Evolutionary conservation across 345 rosid genomes (phyloP), one percentile per base, ranked within the genome.

Genomic region (Firmiana major): DNA sequence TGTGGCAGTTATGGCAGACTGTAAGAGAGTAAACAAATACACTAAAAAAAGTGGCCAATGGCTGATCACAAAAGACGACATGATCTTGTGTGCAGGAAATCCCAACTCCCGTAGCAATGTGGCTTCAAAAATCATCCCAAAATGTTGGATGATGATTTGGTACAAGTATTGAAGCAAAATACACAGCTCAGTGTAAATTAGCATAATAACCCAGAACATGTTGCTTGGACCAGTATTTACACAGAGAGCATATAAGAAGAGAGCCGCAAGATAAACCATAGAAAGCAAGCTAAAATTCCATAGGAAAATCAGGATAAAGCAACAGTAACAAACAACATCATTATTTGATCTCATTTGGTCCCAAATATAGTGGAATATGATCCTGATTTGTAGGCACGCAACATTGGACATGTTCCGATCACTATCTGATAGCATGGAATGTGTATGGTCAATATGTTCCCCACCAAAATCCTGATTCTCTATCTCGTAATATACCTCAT

Each of bases 241-340:
- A 76, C 97, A 93, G n/a, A 96, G 86, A 75, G 99, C 99, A 85
- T 96, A 90, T 77, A 96, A 82, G 87, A 93, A 96, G 78, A 96
- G 92, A 64, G 94, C 94, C 51, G 88, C 93, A 58, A 91, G 94
- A 83, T 93, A 96, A 38, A 81, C 93, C 97, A 93, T 90, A 13
- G 99, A 93, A 81, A 96, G 92, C 79, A 96, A 86, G 85, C 99
- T 91, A 87, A 87, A 96, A 82, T 96, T 96, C 99, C 99, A 93
- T 5, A 93, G 81, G 73, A 93, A 95, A 69, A 88, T 91, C 70
- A 93, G 75, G 81, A 91, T 75, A 63, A 96, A 96, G 86, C 97
- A 96, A 80, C 97, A 92, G 73, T 96, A 93, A 75, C 99, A 92
- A 58, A 93, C 94, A 48, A 90, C 68, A 77, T 96, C 94, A 76